These are phyloP conservation scores for Anaeramoeba flamelloides DNA, from an alignment of 78 protist genomes.

Conservation along the genomic window DNA sequence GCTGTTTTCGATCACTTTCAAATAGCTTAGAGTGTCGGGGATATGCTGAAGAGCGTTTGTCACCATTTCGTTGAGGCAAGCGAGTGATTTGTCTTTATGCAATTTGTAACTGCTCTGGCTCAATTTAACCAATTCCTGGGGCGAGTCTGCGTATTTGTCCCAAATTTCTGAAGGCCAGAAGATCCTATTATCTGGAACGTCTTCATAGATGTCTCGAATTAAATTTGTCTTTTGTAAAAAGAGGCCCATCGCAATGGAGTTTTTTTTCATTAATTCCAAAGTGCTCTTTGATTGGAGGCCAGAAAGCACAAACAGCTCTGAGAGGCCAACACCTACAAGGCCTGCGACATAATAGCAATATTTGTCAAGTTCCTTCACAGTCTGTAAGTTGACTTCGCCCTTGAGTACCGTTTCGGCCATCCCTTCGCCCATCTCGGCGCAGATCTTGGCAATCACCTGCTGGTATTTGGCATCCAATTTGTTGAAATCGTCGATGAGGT, in stretches of 20 bases:
- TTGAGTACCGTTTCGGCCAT: conserved; percentile 39
- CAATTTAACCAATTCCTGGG: neutral
- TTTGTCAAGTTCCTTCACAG: conserved; percentile 44
- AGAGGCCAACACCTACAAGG: conserved; percentile 79
- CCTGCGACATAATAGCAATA: conserved; percentile 93
- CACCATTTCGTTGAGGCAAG: conserved; percentile 62
- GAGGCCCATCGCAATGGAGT: conserved; percentile 57
- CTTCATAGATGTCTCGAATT: conserved; percentile 78
- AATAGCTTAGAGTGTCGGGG: conserved; percentile 46
- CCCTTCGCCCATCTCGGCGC: conserved; percentile 63
- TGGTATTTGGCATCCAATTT: conserved; percentile 19
- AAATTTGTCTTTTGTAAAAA: conserved; percentile 82
- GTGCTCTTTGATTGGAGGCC: conserved; percentile 50
- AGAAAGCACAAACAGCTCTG: conserved; percentile 42
- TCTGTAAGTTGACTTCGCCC: conserved; percentile 20
- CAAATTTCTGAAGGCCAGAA: conserved; percentile 78
- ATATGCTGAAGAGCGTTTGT: conserved; percentile 62
- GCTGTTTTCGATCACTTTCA: conserved; percentile 30
- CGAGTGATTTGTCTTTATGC: conserved; percentile 28
- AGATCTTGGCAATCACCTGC: conserved; percentile 58
- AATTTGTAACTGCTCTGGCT: neutral
- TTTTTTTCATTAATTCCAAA: neutral
- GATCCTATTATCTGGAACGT: conserved; percentile 51
- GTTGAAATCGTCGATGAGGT: conserved; percentile 6
- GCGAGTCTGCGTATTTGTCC: conserved; percentile 20